Evolutionary conservation across 179 eudicot genomes (phyloP).

Genomic region (Spinacia oleracea): DNA sequence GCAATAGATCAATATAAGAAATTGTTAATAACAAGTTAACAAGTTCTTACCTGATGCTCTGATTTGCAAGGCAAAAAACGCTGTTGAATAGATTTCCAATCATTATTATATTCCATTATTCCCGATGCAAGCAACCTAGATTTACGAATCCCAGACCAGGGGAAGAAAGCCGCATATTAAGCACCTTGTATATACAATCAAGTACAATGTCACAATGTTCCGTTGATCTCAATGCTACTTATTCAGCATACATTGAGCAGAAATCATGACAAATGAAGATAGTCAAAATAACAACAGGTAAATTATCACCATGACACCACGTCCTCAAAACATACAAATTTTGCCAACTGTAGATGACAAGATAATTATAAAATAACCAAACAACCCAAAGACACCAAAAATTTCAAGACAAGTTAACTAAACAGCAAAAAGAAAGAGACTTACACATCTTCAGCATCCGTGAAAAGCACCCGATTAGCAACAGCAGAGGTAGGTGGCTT

Average conservation of each 20-base stretch:
- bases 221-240: background rate
- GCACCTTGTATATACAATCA: background rate
- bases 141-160: background rate
- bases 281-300: background rate
- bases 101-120: slow-evolving; percentile 84
- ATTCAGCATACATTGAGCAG: background rate
- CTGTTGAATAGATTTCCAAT: slow-evolving; percentile 90
- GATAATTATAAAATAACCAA: background rate
- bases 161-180: background rate
- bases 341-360: background rate
- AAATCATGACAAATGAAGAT: background rate
- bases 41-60: slow-evolving; percentile 74
- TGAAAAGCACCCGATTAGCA: slow-evolving; percentile 84
- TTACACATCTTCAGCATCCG: slow-evolving; percentile 95
- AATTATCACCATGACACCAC: background rate
- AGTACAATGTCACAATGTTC: background rate
- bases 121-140: slow-evolving; percentile 84
- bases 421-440: slow-evolving; percentile 30
- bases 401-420: background rate
- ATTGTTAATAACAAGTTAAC: background rate
- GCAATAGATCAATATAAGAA: background rate
- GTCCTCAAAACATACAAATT: background rate
- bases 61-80: slow-evolving; percentile 93
- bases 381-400: background rate
- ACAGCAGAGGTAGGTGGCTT: slow-evolving; percentile 73